Evolutionary conservation across 2,329 filamentous ascomycete species (phyloP), one percentile per base, ranked within the genome.

Genomic region (Penicillium sp.): DNA sequence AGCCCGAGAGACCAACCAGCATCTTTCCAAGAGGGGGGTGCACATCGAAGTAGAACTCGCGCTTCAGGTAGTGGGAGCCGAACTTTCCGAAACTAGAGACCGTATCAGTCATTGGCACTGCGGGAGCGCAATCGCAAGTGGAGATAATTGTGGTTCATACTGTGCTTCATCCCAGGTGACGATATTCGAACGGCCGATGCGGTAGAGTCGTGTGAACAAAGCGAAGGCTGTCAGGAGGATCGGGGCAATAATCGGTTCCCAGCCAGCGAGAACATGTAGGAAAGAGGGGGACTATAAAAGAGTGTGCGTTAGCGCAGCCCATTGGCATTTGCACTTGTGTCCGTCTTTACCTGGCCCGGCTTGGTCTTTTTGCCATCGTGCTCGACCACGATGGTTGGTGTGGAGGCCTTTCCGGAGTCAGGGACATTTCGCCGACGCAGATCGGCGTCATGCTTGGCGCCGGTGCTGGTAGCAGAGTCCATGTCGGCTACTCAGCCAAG

Each of bases 41-140:
- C 59, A 96, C 90, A 83, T 96, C 91, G 81, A 99, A 99, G 85
- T 99, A 99, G 83, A 98, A 97, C 79, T 99, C 95, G 77, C 94
- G 91, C 79, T 99, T 97, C 75, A 99, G 88, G 78, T 99, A 99
- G 80, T 99, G 94, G 70, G 94, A 98, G 65, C 95, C 95, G 78
- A 99, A 99, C 82, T 99, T 99, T 55, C 78, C 78, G 66, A 81
- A 81, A 66, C 78, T 79, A 65, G 38, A 43, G 22, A 54, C 52
- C 17, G 42, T 28, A 43, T 59, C 37, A 60, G 53, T 55, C 49
- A 53, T 48, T 53, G 43, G 50, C 20, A 12, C 25, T 34, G 28
- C 28, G 38, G 34, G 55, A 8, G 56, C 14, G 47, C 34, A 8
- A 51, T 39, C 42, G 51, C 52, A 25, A 20, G 7, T 20, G 5